Percentiles rank a stretch among this genome's conserved stretches.
Conservation (phyloP, 2,329 filamentous ascomycete species). For the Fusarium multiceps region DNA sequence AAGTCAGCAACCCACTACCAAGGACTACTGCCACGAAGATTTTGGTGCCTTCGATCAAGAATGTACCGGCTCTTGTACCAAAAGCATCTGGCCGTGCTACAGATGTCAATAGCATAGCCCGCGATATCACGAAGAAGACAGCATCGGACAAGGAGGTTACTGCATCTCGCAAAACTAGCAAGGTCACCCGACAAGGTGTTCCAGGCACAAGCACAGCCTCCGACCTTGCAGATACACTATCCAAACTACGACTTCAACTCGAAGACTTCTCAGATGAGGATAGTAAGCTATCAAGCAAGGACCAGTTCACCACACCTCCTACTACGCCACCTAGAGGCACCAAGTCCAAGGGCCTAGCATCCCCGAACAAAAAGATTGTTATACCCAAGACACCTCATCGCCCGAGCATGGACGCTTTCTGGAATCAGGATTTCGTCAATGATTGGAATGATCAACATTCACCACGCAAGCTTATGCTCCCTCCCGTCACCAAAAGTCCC, state of each 20-base stretch:
- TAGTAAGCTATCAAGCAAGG: conserved; percentile 1
- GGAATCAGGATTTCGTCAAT: conserved; percentile 68
- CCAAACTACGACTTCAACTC: conserved; percentile 42
- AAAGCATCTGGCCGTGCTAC: neutral
- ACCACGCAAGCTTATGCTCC: conserved; percentile 57
- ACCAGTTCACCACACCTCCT: conserved; percentile 39
- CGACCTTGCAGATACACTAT: conserved; percentile 42
- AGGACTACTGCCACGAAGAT: neutral
- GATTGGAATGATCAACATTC: conserved; percentile 74
- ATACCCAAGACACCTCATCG: conserved; percentile 67
- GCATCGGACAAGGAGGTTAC: conserved; percentile 3
- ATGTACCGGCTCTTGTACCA: conserved; percentile 13
- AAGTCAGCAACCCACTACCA: neutral
- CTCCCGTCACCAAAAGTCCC: conserved; percentile 44
- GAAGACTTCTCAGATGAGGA: conserved; percentile 43
- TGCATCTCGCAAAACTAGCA: conserved; percentile 4
- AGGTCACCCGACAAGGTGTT: neutral
- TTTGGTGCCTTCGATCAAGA: neutral
- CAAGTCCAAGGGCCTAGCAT: conserved; percentile 41
- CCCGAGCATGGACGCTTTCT: conserved; percentile 67
- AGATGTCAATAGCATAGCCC: neutral
- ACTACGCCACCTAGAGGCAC: conserved; percentile 35
- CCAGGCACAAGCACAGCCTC: conserved; percentile 20
- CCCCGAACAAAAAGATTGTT: conserved; percentile 47
- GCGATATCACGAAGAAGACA: neutral